A percentile compares a stretch with the other conserved stretches of the same genome.
phyloP scores from a whole-genome alignment of 495 filamentous ascomycete genomes.

The Lepraria neglecta region DNA sequence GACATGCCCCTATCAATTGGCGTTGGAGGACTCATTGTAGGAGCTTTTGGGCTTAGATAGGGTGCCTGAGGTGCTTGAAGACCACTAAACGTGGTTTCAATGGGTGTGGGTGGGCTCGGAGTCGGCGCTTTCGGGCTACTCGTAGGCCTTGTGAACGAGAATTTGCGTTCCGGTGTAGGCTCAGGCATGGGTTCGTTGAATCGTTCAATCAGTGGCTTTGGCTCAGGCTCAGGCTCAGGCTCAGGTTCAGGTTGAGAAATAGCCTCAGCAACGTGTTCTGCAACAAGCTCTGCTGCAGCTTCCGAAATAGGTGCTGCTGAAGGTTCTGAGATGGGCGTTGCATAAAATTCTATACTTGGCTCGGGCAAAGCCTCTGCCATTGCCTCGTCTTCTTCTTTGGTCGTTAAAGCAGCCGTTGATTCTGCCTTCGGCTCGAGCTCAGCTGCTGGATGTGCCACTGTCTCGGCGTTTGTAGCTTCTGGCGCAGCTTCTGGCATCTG shows the following conservation, averaged over 20 bases:
- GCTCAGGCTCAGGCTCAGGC: background rate
- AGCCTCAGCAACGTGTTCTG: background rate
- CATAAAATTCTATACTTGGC: background rate
- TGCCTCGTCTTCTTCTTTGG: background rate
- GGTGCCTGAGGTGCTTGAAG: slow-evolving; percentile 14
- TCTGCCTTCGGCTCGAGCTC: background rate
- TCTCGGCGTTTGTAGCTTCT: background rate
- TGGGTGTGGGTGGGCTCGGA: slow-evolving; percentile 28
- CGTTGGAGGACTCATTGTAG: slow-evolving; percentile 23
- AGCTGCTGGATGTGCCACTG: background rate
- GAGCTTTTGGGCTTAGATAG: slow-evolving; percentile 24
- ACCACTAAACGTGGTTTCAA: slow-evolving; percentile 22
- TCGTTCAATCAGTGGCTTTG: slow-evolving; percentile 2
- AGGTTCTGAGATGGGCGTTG: background rate
- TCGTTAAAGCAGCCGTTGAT: background rate
- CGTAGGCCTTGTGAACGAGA: slow-evolving; percentile 17
- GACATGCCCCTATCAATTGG: slow-evolving; percentile 21
- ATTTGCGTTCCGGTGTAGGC: slow-evolving; percentile 13
- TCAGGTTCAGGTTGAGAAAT: background rate
- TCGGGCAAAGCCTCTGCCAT: background rate
- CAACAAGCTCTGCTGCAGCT: background rate
- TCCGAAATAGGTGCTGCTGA: background rate
- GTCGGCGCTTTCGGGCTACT: slow-evolving; percentile 26
- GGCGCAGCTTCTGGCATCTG: background rate
- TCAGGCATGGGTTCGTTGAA: slow-evolving; percentile 8